Evolutionary conservation across 2,329 filamentous ascomycete genomes (phyloP).

Genomic region (Graphium sp.): DNA sequence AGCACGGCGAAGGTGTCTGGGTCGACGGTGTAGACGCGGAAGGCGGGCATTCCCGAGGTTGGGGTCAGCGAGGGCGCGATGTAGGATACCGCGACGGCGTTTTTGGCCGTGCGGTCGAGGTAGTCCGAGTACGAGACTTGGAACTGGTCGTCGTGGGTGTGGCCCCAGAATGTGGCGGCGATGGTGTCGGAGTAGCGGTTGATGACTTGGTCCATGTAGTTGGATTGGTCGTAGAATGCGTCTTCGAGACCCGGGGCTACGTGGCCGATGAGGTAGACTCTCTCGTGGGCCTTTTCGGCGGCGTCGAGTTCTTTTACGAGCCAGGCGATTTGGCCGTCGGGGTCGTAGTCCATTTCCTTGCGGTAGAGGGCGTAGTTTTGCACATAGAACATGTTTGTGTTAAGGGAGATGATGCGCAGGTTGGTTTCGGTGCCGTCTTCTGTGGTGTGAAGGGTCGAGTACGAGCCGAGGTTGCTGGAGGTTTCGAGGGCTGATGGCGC

Average conservation of each 20-base stretch:
- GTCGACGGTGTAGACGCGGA: conserved; percentile 41
- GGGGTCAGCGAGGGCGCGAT: conserved; percentile 36
- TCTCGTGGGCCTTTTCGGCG: conserved; percentile 31
- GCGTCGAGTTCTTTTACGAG: conserved; percentile 32
- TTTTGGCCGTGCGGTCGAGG: conserved; percentile 17
- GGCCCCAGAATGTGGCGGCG: conserved; percentile 37
- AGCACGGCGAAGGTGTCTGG: conserved; percentile 36
- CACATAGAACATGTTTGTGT: conserved; percentile 43
- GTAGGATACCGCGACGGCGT: conserved; percentile 32
- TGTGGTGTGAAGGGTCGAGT: conserved; percentile 27
- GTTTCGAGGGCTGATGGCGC: conserved; percentile 15
- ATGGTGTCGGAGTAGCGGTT: conserved; percentile 35
- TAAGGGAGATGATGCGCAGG: conserved; percentile 39
- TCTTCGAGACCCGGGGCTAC: conserved; percentile 33
- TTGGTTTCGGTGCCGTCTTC: too few species aligned
- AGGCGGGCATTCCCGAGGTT: conserved; percentile 35
- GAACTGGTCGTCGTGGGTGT: conserved; percentile 40
- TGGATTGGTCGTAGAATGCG: conserved; percentile 31
- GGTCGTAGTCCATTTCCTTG: conserved; percentile 29
- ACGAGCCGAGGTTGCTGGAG: conserved; percentile 25
- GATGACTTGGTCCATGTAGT: conserved; percentile 35
- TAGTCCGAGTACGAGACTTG: conserved; percentile 36
- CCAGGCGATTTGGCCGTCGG: conserved; percentile 33
- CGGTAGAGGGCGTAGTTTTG: conserved; percentile 39
- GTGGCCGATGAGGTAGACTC: conserved; percentile 40